These are phyloP conservation scores for Phytophthora uliginosa DNA, from an alignment of 352 stramenopile species.

Conservation along the genomic window DNA sequence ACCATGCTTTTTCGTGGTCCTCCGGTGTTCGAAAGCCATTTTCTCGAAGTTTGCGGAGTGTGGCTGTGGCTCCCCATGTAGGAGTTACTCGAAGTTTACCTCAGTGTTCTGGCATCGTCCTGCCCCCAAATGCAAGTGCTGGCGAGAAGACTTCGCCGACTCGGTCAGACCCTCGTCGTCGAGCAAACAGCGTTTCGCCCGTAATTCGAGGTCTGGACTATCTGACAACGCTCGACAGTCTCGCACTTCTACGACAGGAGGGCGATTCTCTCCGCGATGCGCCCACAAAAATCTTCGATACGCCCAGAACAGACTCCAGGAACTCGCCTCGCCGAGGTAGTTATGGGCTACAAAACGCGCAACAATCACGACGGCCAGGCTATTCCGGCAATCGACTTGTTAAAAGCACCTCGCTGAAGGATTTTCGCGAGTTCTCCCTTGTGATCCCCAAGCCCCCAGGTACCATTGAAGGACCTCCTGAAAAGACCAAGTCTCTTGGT, in stretches of 20 bases:
- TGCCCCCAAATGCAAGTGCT: background rate
- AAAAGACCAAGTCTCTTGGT: slow-evolving; percentile 6
- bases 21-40: background rate
- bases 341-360: slow-evolving; percentile 18
- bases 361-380: too few species aligned
- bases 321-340: slow-evolving; percentile 10
- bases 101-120: slow-evolving; percentile 16
- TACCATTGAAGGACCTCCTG: slow-evolving; percentile 12
- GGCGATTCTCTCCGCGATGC: background rate
- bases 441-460: slow-evolving; percentile 3
- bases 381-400: background rate
- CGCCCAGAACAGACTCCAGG: background rate
- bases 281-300: background rate
- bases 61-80: slow-evolving; percentile 19
- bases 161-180: background rate
- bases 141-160: background rate
- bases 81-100: background rate
- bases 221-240: slow-evolving; percentile 9
- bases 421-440: slow-evolving; percentile 1
- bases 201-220: slow-evolving; percentile 12
- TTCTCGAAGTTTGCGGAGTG: slow-evolving; percentile 8
- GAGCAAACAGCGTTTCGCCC: slow-evolving; percentile 20
- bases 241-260: slow-evolving; percentile 14
- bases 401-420: background rate
- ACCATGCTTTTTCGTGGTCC: background rate